Conservation (phyloP, 148 eudicot species). For the Simmondsia chinensis region DNA sequence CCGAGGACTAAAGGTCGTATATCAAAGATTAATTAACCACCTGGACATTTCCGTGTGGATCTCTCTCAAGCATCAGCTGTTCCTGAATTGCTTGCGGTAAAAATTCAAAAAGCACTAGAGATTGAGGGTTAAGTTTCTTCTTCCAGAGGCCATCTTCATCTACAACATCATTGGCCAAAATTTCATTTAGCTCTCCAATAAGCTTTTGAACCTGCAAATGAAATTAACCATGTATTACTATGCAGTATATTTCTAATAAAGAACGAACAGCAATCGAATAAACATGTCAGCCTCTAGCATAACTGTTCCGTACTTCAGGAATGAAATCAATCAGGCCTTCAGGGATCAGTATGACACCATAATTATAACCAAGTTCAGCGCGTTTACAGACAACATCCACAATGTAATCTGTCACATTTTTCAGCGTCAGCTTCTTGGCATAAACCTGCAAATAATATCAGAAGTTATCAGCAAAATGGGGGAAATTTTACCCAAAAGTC, state of each 20-base stretch:
- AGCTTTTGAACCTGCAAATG: conserved; percentile 83
- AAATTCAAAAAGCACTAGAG: conserved; percentile 55
- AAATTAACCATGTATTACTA: conserved; percentile 1
- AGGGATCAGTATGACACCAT: conserved; percentile 89
- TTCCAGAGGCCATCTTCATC: conserved; percentile 86
- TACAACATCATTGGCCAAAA: conserved; percentile 70
- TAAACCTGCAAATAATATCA: conserved; percentile 57
- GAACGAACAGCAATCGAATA: not conserved
- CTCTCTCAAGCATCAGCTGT: conserved; percentile 93
- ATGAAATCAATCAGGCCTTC: conserved; percentile 98
- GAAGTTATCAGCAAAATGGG: not conserved
- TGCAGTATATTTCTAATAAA: not conserved
- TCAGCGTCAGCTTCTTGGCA: conserved; percentile 73
- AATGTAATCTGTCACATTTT: conserved; percentile 81
- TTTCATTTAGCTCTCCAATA: conserved; percentile 78
- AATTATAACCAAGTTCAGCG: conserved; percentile 74
- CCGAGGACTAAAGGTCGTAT: no score
- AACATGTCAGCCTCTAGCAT: not conserved
- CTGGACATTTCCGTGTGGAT: conserved; percentile 98
- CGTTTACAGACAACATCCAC: conserved; percentile 86
- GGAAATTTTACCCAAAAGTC: not conserved
- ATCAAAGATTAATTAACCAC: conserved; percentile 14
- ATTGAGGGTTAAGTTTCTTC: conserved; percentile 56
- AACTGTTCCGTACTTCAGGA: conserved; percentile 55
- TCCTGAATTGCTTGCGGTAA: conserved; percentile 86